Base-by-base conservation (phyloP, 2,329 filamentous ascomycete species). In the Byssothecium circinans region DNA sequence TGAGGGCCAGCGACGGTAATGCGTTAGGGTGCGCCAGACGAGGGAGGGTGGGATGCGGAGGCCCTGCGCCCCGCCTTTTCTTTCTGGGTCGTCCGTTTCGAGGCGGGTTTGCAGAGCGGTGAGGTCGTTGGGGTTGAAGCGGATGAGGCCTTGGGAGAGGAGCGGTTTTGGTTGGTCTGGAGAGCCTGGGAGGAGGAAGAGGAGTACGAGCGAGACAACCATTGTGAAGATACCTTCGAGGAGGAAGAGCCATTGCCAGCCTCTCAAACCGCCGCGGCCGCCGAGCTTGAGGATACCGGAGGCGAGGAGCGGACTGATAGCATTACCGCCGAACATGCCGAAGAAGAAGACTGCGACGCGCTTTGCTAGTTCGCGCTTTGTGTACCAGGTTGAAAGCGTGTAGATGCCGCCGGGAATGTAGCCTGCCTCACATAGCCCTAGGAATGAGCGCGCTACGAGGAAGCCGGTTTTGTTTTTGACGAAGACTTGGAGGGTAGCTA, bases 221-320 rank as follows among this genome's bases (percentile, higher is more conserved):
- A 77, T 71, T 0, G 75, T 78, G 33, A 74, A 75, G 1, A 75
- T 39, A 0, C 60, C 76, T 51, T 79, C 76, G 3, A 78, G 58
- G 10, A 80, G 44, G 34, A 79, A 80, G 1, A 80, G 72, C 76
- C 76, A 80, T 50, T 78, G 74, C 78, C 78, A 81, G 0, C 76
- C 77, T 5, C 65, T 63, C 5, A 80, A 51, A 0, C 74, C 74
- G 2, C 68, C 54, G 10, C 56, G 50, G 1, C 73, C 73, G 17
- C 75, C 71, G 15, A 81, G 64, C 43, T 70, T 75, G 6, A 81
- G 55, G 7, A 81, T 75, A 0, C 73, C 77, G 7, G 76, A 75
- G 0, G 75, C 78, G 3, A 81, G 61, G 1, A 81, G 64, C 0
- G 77, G 76, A 20, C 74, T 77, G 1, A 80, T 65, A 0, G 78